These are phyloP conservation scores for Cyberlindnera japonica DNA, from an alignment of 805 yeast genomes.

Conservation along the genomic window DNA sequence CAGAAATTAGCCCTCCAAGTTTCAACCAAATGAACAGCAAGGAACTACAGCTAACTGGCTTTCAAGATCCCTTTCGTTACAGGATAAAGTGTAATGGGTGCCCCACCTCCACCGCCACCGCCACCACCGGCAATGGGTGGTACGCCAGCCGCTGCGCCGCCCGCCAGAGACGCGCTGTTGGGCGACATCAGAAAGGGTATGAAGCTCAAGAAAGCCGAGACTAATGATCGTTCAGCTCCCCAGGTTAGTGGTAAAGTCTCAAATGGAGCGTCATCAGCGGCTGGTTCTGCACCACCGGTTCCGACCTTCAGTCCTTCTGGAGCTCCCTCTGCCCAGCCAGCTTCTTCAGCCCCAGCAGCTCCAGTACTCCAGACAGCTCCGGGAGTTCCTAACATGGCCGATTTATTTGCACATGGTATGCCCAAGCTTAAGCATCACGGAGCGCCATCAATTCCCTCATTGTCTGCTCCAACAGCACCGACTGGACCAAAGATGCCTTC, in stretches of 20 bases:
- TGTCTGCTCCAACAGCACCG: constrained; percentile 29
- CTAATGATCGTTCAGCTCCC: constrained; percentile 69
- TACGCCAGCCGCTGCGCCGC: constrained; percentile 39
- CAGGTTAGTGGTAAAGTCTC: constrained; percentile 37
- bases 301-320: constrained; percentile 9
- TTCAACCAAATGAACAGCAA: neutral
- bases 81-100: constrained; percentile 11
- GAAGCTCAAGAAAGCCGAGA: constrained; percentile 53
- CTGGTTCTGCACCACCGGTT: constrained; percentile 14
- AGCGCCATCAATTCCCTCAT: constrained; percentile 6
- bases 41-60: neutral
- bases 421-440: constrained; percentile 24
- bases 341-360: constrained; percentile 15
- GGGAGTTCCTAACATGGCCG: constrained; percentile 22
- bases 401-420: constrained; percentile 26
- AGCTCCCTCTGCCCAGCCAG: constrained; percentile 6
- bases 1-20: neutral
- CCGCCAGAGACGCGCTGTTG: constrained; percentile 54
- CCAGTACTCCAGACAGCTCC: constrained; percentile 22
- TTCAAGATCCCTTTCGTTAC: neutral
- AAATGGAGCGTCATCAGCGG: neutral
- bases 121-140: constrained; percentile 48
- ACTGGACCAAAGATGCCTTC: constrained; percentile 27
- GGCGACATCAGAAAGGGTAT: constrained; percentile 80
- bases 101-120: constrained; percentile 64